phyloP scores from a whole-genome alignment of 116 monocot genomes.

The Posidonia oceanica region DNA sequence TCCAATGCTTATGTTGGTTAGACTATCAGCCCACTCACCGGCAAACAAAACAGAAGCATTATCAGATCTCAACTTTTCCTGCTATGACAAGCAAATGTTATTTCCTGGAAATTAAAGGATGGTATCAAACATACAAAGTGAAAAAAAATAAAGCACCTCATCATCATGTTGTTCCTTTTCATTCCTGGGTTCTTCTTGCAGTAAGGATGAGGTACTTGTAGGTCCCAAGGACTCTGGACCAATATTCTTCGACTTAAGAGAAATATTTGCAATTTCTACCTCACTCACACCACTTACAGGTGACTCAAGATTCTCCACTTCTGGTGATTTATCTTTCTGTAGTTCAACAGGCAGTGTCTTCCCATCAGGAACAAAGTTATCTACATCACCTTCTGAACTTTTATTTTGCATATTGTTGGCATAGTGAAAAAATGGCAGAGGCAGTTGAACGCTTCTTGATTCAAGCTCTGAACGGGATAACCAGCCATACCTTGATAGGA shows the following conservation, averaged over 20 bases:
- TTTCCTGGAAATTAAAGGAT: not conserved
- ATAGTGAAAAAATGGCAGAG: not conserved
- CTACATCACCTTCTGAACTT: not conserved
- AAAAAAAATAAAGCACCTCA: conserved; percentile 14
- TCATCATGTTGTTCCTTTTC: conserved; percentile 14
- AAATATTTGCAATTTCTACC: not conserved
- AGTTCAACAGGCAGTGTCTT: not conserved
- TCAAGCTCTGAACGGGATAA: conserved; percentile 28
- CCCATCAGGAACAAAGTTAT: not conserved
- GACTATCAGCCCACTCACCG: conserved; percentile 85
- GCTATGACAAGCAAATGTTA: not conserved
- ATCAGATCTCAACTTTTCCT: conserved; percentile 17
- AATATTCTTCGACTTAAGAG: not conserved
- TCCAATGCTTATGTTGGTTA: conserved; percentile 85
- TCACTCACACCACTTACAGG: not conserved
- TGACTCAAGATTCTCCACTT: not conserved
- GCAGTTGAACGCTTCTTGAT: conserved; percentile 6
- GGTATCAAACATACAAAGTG: not conserved
- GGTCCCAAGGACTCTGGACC: not conserved
- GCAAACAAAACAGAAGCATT: conserved; percentile 21
- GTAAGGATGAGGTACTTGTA: not conserved
- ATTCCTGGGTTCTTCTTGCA: conserved; percentile 12
- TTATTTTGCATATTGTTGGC: not conserved
- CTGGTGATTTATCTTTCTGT: not conserved
- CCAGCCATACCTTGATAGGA: conserved; percentile 76